Percentiles rank a stretch among this genome's conserved stretches.
These are phyloP conservation scores for Ulmus americana DNA, from an alignment of 331 rosid species.

Conservation along the genomic window DNA sequence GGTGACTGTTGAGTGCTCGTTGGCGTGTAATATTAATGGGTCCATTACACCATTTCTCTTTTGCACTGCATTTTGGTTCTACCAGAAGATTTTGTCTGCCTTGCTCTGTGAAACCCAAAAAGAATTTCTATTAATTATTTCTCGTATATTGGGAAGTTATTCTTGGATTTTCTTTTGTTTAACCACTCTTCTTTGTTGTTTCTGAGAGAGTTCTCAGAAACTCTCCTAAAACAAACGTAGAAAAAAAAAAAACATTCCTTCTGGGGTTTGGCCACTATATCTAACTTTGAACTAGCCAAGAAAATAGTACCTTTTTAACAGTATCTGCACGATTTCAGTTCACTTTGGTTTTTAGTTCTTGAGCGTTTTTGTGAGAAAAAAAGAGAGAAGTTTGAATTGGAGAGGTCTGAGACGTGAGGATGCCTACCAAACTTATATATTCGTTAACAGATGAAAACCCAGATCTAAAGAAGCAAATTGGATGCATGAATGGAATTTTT, in stretches of 20 bases:
- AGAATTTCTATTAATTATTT: neutral
- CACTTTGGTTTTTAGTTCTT: neutral
- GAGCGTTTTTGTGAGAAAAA: neutral
- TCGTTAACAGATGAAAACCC: slow-evolving; percentile 51
- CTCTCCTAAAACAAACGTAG: neutral
- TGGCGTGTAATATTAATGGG: slow-evolving; percentile 21
- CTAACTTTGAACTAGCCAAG: neutral
- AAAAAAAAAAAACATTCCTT: neutral
- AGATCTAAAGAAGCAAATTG: slow-evolving; percentile 79
- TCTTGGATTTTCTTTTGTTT: neutral
- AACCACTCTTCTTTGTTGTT: neutral
- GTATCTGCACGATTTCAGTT: neutral
- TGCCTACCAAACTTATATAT: slow-evolving; percentile 52
- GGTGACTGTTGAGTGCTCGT: slow-evolving; percentile 20
- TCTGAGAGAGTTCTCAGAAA: neutral
- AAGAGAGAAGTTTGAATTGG: slow-evolving; percentile 3
- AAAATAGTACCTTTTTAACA: neutral
- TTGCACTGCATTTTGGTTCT: slow-evolving; percentile 30
- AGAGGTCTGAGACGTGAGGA: slow-evolving; percentile 26
- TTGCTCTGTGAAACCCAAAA: slow-evolving; percentile 30
- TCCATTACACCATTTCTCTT: slow-evolving; percentile 31
- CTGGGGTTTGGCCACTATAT: neutral
- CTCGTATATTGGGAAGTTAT: slow-evolving; percentile 6
- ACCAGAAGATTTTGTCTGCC: slow-evolving; percentile 38
- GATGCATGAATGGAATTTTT: slow-evolving; percentile 75